Conservation (phyloP, 495 filamentous ascomycete species). For the Aspergillus cavernicola region DNA sequence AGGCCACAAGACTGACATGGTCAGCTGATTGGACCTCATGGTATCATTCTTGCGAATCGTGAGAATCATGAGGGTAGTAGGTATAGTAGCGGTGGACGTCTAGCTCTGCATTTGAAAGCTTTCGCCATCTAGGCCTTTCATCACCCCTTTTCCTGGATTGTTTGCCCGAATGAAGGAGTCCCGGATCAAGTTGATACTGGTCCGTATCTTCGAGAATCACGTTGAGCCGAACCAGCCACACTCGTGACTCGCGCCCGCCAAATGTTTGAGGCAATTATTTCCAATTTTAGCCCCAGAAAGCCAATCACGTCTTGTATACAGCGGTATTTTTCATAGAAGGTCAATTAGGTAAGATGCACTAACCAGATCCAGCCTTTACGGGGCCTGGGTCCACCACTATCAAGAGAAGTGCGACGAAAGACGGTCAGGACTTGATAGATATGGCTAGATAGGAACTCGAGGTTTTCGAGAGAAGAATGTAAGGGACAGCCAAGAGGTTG, state of each 20-base stretch:
- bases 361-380: neutral
- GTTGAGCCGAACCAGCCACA: neutral
- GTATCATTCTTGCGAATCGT: slow-evolving; percentile 10
- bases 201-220: neutral
- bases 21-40: slow-evolving; percentile 20
- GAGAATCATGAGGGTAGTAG: neutral
- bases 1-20: slow-evolving; percentile 10
- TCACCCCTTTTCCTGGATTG: neutral
- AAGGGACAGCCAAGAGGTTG: too few relatives aligned
- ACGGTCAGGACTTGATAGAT: neutral
- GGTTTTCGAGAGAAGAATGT: too few relatives aligned
- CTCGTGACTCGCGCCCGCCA: neutral
- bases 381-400: neutral
- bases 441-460: too few relatives aligned
- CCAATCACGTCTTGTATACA: too few relatives aligned
- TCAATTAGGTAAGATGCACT: neutral
- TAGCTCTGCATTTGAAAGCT: neutral
- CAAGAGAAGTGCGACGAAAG: neutral
- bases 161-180: neutral
- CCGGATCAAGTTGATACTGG: too few relatives aligned
- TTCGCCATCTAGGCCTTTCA: neutral
- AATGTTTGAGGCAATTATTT: slow-evolving; percentile 20
- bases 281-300: slow-evolving; percentile 16
- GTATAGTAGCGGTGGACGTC: slow-evolving; percentile 2
- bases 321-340: too few relatives aligned